Evolutionary conservation across 1,139 yeast genomes (phyloP), one percentile per base, ranked within the genome.

Genomic region (Taphrina deformans): DNA sequence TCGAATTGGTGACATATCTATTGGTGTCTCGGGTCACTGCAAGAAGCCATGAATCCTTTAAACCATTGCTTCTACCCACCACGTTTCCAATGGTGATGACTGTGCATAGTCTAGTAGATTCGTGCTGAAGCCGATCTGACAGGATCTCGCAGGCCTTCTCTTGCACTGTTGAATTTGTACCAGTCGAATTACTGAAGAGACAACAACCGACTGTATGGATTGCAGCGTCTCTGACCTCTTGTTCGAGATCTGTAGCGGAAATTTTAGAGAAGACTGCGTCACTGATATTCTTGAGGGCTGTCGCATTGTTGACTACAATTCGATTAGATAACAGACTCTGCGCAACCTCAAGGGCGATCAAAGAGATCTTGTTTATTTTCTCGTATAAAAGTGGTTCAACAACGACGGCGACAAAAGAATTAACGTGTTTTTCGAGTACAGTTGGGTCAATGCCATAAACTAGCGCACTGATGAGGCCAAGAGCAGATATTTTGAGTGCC

Each of bases 211-310:
- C 70, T 6, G 79, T 75, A 16, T 68, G 65, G 10, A 85, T 75
- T 6, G 85, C 79, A 55, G 76, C 76, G 67, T 81, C 82, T 59
- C 86, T 76, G 18, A 84, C 79, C 59, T 83, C 87, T 66, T 82
- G 75, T 6, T 86, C 83, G 66, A 79, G 78, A 14, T 77, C 75
- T 53, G 80, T 79, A 52, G 79, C 77, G 1, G 75, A 70, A 4
- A 79, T 76, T 63, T 79, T 81, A n/a, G 74, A 75, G 1, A 76
- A 66, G 24, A 79, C 72, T 6, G 75, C 71, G 1, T 70, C 64
- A 33, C 69, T 71, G 16, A 75, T 55, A 29, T 62, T 69, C 64
- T 74, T 71, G n/a, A 73, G 70, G 33, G 68, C 62, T 1, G 68
- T 69, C 38, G 69, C 65, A 46, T 59, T 38, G 62, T 51, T 38